Evolutionary conservation across 2,329 filamentous ascomycete genomes (phyloP), one percentile per base, ranked within the genome.

Genomic region (Talaromyces sp.): DNA sequence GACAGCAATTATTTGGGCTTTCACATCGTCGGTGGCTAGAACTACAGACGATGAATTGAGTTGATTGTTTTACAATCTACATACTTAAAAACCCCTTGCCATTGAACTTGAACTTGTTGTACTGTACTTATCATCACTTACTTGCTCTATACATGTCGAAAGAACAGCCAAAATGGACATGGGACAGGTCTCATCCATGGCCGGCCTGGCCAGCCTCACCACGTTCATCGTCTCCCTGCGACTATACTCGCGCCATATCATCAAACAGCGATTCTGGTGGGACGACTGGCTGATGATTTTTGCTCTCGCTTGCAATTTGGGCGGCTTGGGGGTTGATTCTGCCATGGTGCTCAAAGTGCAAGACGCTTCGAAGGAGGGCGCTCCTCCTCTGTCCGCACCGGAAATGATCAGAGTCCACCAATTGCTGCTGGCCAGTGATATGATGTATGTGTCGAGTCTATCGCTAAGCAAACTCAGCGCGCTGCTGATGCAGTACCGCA

Each of bases 221-320:
- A 31, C 28, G 2, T 3, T n/a, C 27, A n/a, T 53, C 18, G 4
- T 53, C 8, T 53, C 7, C 3, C 67, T 82, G 8, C 73, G 80
- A 3, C 57, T 82, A 5, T 57, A 75, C 28, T 77, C 78, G 58
- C 77, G 80, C 9, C 71, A 72, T 54, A 67, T 80, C 44, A 79
- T 78, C 54, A 75, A 69, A 1, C 79, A 80, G 61, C 67, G 69
- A 61, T 66, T 82, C 5, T 82, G 81, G 81, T 81, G 79, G 81
- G 80, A 82, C 69, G 80, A 82, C 66, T 82, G 75, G 67, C 72
- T 80, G 66, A 79, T 82, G 60, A 60, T 81, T 0, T 81, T 77
- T 56, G 81, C 80, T 0, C 78, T 80, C 78, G 79, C 30, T 31
- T 69, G 67, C 66, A 69, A 67, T 30, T 23, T 69, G 14, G 52